These are phyloP conservation scores for Pythium aristosporum DNA, from an alignment of 352 stramenopile genomes.

Conservation along the genomic window DNA sequence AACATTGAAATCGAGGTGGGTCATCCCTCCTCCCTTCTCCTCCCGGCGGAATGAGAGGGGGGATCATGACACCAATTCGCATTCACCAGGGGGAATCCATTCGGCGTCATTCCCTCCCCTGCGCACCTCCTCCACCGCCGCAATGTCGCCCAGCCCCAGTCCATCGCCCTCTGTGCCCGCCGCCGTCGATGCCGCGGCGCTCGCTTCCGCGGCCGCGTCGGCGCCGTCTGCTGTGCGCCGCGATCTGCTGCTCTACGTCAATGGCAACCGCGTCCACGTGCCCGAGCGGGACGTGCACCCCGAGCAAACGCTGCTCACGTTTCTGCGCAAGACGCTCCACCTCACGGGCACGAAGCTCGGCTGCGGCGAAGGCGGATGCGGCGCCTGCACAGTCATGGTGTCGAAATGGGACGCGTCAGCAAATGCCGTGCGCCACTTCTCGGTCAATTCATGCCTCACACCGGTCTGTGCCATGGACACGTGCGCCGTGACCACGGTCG, in stretches of 20 bases:
- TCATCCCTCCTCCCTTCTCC: not conserved
- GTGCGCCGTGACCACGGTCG: conserved; percentile 86
- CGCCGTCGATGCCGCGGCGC: not conserved
- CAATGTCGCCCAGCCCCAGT: conserved; percentile 12
- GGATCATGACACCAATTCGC: conserved; percentile 7
- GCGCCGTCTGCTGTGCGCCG: conserved; percentile 28
- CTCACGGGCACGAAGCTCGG: conserved; percentile 88
- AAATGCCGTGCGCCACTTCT: conserved; percentile 55
- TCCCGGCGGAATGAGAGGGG: no score
- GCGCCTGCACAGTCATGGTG: conserved; percentile 95
- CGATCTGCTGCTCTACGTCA: conserved; percentile 75
- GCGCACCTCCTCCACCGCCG: conserved; percentile 3
- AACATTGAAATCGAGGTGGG: conserved; percentile 7
- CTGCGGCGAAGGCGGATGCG: conserved; percentile 95
- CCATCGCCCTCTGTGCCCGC: conserved; percentile 15
- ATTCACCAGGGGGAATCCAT: conserved; percentile 22
- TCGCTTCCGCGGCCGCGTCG: not conserved
- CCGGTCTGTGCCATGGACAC: conserved; percentile 80
- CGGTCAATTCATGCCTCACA: conserved; percentile 88
- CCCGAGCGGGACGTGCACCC: conserved; percentile 53
- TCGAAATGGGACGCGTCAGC: conserved; percentile 56
- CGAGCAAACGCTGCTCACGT: conserved; percentile 82
- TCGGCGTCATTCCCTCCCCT: conserved; percentile 3
- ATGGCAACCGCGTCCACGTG: conserved; percentile 55
- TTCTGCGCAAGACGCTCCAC: conserved; percentile 65